Evolutionary conservation across 176 grass and related monocot species (phyloP).

Genomic region (Zea luxurians): DNA sequence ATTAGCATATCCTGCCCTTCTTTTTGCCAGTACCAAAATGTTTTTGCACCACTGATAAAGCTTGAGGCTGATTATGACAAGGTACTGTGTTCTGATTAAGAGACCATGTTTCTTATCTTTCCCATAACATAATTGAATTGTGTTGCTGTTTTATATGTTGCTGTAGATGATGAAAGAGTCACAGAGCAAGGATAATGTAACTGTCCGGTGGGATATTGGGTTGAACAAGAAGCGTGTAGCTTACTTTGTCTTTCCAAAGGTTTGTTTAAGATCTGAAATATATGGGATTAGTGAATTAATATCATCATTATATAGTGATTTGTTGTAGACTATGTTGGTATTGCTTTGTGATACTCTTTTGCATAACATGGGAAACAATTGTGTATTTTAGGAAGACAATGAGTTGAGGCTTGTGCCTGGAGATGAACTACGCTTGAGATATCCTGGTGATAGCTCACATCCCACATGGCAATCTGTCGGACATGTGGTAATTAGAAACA

Average conservation of each 20-base stretch:
- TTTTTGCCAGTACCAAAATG: slow-evolving; percentile 91
- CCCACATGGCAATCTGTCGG: slow-evolving; percentile 99
- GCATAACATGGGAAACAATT: not conserved
- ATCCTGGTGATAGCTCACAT: slow-evolving; percentile 83
- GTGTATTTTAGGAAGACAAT: slow-evolving; percentile 90
- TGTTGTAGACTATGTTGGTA: not conserved
- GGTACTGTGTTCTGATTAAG: slow-evolving; percentile 46
- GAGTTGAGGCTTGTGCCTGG: slow-evolving; percentile 98
- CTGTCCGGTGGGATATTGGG: slow-evolving; percentile 94
- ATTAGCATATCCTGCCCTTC: slow-evolving; percentile 19
- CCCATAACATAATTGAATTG: not conserved
- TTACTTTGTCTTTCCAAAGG: slow-evolving; percentile 99
- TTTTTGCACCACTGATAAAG: slow-evolving; percentile 97
- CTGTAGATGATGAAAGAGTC: slow-evolving; percentile 99
- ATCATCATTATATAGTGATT: not conserved
- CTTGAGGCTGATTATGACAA: slow-evolving; percentile 99
- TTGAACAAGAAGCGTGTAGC: slow-evolving; percentile 98
- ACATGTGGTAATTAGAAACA: slow-evolving; percentile 75
- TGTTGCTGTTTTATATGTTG: slow-evolving; percentile 21
- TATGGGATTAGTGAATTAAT: not conserved
- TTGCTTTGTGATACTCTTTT: slow-evolving; percentile 4
- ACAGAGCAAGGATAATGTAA: slow-evolving; percentile 97
- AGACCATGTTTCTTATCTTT: slow-evolving; percentile 2
- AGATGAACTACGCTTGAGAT: slow-evolving; percentile 96
- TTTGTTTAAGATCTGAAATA: slow-evolving; percentile 38